Conservation (phyloP, 192 early-diverging fungal genomes). For the Podila epigama region DNA sequence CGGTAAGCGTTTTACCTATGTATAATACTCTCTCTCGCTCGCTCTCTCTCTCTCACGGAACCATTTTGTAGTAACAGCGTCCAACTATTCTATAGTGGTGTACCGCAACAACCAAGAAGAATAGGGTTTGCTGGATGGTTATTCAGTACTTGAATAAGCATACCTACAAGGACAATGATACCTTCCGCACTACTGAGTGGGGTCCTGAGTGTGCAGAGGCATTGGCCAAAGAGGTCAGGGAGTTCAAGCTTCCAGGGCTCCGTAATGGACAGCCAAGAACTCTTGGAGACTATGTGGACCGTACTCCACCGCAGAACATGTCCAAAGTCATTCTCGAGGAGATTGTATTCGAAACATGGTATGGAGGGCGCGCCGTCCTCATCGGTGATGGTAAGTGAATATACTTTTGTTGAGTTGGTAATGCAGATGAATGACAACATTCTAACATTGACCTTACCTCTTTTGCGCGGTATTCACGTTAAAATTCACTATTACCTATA, state of each 20-base stretch:
- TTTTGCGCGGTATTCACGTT: neutral
- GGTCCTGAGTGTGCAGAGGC: neutral
- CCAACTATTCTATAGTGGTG: neutral
- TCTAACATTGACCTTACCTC: neutral
- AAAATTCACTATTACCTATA: too few species aligned
- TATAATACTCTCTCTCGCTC: neutral
- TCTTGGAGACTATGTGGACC: neutral
- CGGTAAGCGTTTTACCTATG: neutral
- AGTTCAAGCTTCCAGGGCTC: neutral
- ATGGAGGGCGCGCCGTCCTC: neutral
- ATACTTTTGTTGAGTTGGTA: neutral
- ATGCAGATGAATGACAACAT: neutral
- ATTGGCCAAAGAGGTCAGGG: neutral
- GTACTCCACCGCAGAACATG: neutral
- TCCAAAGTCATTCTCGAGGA: neutral
- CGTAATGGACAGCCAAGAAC: neutral
- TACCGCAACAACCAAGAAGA: neutral
- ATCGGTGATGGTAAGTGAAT: neutral
- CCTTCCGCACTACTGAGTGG: neutral
- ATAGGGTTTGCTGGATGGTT: neutral
- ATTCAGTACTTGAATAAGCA: neutral
- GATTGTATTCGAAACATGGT: neutral
- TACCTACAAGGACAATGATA: neutral
- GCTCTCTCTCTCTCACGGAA: neutral
- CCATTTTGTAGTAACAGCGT: neutral